These are phyloP conservation scores for Geotrichum cucujoidarum DNA, from an alignment of 1,139 yeast genomes.

Conservation along the genomic window DNA sequence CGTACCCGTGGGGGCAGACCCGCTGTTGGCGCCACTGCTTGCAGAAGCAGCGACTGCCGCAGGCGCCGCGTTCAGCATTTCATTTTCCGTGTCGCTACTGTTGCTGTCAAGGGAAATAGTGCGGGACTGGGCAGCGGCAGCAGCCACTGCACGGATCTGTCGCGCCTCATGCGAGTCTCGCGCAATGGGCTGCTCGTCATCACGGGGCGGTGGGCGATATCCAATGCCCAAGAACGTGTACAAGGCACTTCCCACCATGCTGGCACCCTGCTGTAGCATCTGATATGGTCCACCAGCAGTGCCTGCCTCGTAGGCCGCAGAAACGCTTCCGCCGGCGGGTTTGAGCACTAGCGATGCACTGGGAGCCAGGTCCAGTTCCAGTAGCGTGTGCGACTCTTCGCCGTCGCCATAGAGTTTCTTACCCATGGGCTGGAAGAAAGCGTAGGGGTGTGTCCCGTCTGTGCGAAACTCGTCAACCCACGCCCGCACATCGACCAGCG, in stretches of 20 bases:
- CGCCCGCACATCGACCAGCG: conserved; percentile 50
- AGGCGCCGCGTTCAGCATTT: background rate
- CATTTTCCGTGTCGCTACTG: background rate
- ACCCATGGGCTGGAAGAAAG: conserved; percentile 47
- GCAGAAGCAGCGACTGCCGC: background rate
- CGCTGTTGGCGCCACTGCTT: background rate
- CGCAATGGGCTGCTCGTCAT: background rate
- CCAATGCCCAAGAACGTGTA: conserved; percentile 34
- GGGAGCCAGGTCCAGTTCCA: conserved; percentile 52
- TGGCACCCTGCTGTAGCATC: conserved; percentile 24
- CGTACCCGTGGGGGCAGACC: background rate
- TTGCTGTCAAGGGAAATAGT: background rate
- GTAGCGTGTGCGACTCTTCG: conserved; percentile 45
- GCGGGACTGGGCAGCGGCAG: conserved; percentile 1
- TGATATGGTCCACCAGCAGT: conserved; percentile 16
- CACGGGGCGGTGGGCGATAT: conserved; percentile 23
- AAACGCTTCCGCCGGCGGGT: conserved; percentile 38
- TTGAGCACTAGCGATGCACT: conserved; percentile 63
- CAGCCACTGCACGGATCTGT: conserved; percentile 1
- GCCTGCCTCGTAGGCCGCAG: conserved; percentile 30
- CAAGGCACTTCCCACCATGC: conserved; percentile 26
- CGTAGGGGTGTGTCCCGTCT: conserved; percentile 46
- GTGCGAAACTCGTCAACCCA: conserved; percentile 58
- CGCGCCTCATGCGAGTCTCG: background rate
- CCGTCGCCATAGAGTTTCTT: conserved; percentile 44